Base-by-base conservation (phyloP, 768 basidiomycete species). In the Holtermanniella nyarrowii region DNA sequence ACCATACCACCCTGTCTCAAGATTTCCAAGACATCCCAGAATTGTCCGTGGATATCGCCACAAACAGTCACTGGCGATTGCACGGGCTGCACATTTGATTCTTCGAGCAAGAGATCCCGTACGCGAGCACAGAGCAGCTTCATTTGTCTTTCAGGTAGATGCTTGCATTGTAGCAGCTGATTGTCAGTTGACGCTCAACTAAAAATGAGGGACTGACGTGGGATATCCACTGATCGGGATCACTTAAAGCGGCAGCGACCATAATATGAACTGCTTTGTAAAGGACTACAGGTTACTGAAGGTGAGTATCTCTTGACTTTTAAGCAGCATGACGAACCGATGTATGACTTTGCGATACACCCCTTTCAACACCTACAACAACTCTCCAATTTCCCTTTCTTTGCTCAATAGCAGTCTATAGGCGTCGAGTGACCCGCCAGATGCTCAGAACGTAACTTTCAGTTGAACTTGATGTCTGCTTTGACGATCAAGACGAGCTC, bases 31-130 rank as follows among this genome's bases (percentile, higher is more conserved):
- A 97, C 77, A 66, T 97, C 93, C 88, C 89, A 97, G 74, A 99
- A 99, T 80, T 99, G 95, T 42, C 95, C 95, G 71, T 99, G 95
- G 57, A 99, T 97, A 76, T 99, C 95, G 46, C 95, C 95, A 52
- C 74, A 75, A 14, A 76, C 72, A 1, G 74, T 75, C 26, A 76
- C 74, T 3, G 75, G 75, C 5, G 66, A 71, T 25, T 72, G 65
- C 23, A 76, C 72, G 14, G 73, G 70, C 51, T 73, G 73, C 11
- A 76, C 71, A 59, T 76, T 76, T 39, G 71, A 72, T 56, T 75
- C 74, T 56, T 76, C 75, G 46, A 75, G 61, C 5, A 75, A 59
- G 24, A 75, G 53, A 54, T 70, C 66, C 11, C 71, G 62, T 23
- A 74, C 72, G 26, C 66, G 56, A 10, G 64, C 44, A 52, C 73